These are phyloP conservation scores for Colletotrichum siamense DNA, from an alignment of 2,329 filamentous ascomycete genomes.

Conservation along the genomic window DNA sequence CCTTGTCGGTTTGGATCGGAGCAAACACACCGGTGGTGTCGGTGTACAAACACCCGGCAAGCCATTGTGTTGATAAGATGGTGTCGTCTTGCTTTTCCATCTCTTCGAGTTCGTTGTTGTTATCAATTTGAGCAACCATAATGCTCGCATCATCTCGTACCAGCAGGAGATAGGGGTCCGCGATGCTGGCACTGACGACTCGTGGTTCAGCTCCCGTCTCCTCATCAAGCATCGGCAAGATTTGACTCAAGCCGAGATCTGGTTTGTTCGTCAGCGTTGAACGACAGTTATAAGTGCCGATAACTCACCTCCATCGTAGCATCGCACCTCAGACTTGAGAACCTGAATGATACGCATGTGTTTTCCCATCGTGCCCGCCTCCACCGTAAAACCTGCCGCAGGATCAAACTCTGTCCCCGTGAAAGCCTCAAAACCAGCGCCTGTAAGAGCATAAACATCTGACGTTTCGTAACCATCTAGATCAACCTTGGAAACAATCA, in stretches of 20 bases:
- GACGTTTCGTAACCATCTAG: constrained; percentile 76
- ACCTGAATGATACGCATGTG: constrained; percentile 87
- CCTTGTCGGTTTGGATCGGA: constrained; percentile 42
- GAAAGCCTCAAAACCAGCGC: constrained; percentile 75
- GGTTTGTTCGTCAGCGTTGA: not conserved
- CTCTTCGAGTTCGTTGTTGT: constrained; percentile 85
- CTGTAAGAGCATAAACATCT: constrained; percentile 78
- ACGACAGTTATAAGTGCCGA: not conserved
- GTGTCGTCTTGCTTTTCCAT: constrained; percentile 67
- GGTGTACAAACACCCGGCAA: constrained; percentile 83
- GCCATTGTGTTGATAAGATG: constrained; percentile 72
- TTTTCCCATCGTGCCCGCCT: constrained; percentile 82
- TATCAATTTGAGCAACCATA: constrained; percentile 79
- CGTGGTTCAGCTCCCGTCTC: constrained; percentile 82
- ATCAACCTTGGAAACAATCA: constrained; percentile 80
- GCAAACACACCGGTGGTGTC: constrained; percentile 65
- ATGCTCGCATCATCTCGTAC: constrained; percentile 84
- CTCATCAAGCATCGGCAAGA: constrained; percentile 91
- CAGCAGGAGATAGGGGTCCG: constrained; percentile 84
- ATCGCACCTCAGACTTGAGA: constrained; percentile 83
- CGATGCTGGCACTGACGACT: constrained; percentile 81
- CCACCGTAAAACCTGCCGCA: constrained; percentile 84
- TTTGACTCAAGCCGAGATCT: constrained; percentile 84
- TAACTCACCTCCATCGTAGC: constrained; percentile 83
- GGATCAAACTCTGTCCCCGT: constrained; percentile 90